Evolutionary conservation across 1,139 yeast genomes (phyloP), one percentile per base, ranked within the genome.

Genomic region (Geotrichum aggregatum): DNA sequence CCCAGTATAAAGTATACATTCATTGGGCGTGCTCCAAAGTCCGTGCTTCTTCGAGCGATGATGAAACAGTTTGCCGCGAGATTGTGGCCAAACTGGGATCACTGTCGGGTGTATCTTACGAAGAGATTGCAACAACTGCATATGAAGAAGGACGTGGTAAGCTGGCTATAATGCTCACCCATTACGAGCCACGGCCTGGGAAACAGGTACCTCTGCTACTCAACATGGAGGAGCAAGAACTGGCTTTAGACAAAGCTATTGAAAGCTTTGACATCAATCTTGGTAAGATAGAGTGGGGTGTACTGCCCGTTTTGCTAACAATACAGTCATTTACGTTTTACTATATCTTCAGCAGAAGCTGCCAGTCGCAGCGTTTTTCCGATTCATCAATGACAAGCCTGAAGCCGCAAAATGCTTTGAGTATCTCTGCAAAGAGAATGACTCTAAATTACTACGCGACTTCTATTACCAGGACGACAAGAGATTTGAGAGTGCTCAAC

Each of bases 21-120:
- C 79, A 84, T 59, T 92, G 98, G 98, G 92, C 96, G 16, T 80
- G 85, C 55, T 72, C 77, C 38, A 86, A 87, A 62, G 80, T 88
- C 24, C 78, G 77, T 52, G 69, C 73, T 41, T 80, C 83, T 16
- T 79, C 78, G 41, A 62, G 76, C 56, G 73, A 76, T 1, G 97
- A 92, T 62, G 71, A 73, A 3, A 79, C 79, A 36, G 68, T 91
- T 10, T 78, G 81, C 52, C 66, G 73, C 30, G 62, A 71, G 0
- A 73, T 92, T 3, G 66, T 76, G 1, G 68, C 71, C 11, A 79
- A 78, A 56, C 68, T 86, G 16, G 57, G 57, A 11, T 56, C 60
- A 8, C 63, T 70, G 8, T 57, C 63, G 1, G 74, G 74, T 0
- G 70, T 85, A 0, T 76, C 94, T 0, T 82, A 83, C 62, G 80